phyloP scores from a whole-genome alignment of 2,329 filamentous ascomycete genomes.

The Colletotrichum tabaci region DNA sequence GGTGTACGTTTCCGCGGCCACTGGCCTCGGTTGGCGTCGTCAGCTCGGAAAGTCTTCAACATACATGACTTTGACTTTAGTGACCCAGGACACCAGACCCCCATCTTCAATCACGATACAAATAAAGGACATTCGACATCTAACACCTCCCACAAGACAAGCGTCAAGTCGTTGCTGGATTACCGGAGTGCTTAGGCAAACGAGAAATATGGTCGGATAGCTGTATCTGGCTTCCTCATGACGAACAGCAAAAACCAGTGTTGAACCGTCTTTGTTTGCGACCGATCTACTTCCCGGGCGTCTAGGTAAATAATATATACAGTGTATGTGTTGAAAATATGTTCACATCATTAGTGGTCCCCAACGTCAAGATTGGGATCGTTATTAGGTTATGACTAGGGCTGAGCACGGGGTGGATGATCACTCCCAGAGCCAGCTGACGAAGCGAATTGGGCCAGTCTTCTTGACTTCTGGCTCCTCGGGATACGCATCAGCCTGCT shows the following conservation, averaged over 20 bases:
- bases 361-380: not conserved
- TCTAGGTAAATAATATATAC: conserved; percentile 3
- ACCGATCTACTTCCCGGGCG: not conserved
- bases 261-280: not conserved
- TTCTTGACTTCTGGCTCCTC: conserved; percentile 50
- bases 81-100: not conserved
- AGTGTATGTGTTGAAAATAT: conserved; percentile 28
- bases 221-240: too few species aligned
- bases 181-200: not conserved
- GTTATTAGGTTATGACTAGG: not conserved
- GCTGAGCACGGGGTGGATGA: too few species aligned
- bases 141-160: too few species aligned
- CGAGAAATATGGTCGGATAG: too few species aligned
- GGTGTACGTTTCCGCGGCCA: not conserved
- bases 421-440: conserved; percentile 57
- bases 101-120: too few species aligned
- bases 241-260: not conserved
- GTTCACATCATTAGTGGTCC: not conserved
- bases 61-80: not conserved
- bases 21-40: not conserved
- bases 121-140: too few species aligned
- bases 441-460: conserved; percentile 47
- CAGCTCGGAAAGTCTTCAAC: not conserved
- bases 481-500: conserved; percentile 57
- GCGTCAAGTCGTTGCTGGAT: not conserved